phyloP scores from a whole-genome alignment of 2,329 filamentous ascomycete species.

The Zelopaecilomyces penicillatus region DNA sequence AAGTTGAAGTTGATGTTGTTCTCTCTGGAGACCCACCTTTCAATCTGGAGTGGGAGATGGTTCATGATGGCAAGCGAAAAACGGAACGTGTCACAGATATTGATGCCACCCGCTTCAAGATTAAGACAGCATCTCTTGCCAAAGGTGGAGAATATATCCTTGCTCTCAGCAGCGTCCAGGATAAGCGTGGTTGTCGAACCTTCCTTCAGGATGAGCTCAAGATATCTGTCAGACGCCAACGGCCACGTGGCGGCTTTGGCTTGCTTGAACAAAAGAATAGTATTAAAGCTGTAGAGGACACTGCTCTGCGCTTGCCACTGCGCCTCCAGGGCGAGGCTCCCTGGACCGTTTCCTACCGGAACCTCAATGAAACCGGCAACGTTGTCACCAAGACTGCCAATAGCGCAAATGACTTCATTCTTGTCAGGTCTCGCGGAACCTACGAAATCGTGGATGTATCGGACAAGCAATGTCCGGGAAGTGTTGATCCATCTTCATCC shows the following conservation, averaged over 20 bases:
- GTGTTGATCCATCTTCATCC: constrained; percentile 64
- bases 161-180: constrained; percentile 76
- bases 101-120: constrained; percentile 52
- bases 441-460: constrained; percentile 73
- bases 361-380: constrained; percentile 45
- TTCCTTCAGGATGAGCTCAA: constrained; percentile 77
- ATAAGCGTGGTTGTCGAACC: constrained; percentile 78
- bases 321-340: constrained; percentile 78
- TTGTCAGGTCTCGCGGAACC: constrained; percentile 57
- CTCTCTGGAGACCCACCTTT: constrained; percentile 81
- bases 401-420: constrained; percentile 58
- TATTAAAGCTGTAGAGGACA: constrained; percentile 69
- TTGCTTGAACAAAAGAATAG: constrained; percentile 71
- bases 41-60: constrained; percentile 82
- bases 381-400: constrained; percentile 41
- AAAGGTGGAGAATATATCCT: constrained; percentile 88
- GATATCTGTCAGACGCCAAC: constrained; percentile 79
- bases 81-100: constrained; percentile 60
- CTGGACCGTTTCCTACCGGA: constrained; percentile 72
- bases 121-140: constrained; percentile 64
- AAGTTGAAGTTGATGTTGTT: constrained; percentile 63
- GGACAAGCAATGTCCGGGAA: constrained; percentile 75
- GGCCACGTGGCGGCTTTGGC: constrained; percentile 79
- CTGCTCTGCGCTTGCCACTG: constrained; percentile 65
- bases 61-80: constrained; percentile 79